Conservation (phyloP, 306 rosid genomes). For the Lathyrus sativus region DNA sequence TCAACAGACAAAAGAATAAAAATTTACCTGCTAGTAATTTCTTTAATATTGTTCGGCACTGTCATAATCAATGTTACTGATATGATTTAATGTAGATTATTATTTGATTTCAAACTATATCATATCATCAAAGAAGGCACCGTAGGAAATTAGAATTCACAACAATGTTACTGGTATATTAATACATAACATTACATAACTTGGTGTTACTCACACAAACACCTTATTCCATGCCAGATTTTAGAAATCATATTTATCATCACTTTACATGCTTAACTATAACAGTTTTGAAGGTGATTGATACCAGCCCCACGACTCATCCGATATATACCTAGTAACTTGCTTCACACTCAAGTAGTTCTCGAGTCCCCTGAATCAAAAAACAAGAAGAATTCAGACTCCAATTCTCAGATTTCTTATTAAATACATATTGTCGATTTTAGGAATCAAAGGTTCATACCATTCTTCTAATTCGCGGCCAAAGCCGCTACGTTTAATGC, state of each 20-base stretch:
- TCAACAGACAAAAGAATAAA: no score
- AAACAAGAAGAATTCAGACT: constrained; percentile 1
- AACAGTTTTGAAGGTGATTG: constrained; percentile 76
- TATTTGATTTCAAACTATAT: no score
- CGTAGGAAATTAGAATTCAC: no score
- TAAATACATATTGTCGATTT: constrained; percentile 2
- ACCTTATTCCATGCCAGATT: constrained; percentile 17
- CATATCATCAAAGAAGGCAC: no score
- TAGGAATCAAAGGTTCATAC: constrained; percentile 47
- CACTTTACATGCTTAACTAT: constrained; percentile 30
- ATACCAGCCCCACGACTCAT: constrained; percentile 96
- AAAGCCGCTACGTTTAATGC: constrained; percentile 90
- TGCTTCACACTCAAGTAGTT: constrained; percentile 92
- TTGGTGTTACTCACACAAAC: constrained; percentile 15
- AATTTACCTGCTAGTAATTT: no score
- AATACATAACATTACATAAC: not conserved
- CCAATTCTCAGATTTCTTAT: constrained; percentile 20
- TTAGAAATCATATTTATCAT: no score
- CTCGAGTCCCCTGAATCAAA: constrained; percentile 73
- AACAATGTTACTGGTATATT: not conserved
- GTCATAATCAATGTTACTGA: no score
- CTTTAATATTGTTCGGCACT: no score
- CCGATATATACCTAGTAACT: constrained; percentile 70
- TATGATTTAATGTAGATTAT: no score
- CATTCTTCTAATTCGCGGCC: constrained; percentile 99